phyloP scores from a whole-genome alignment of 108 stramenopile species.

The Nitzschia palea region DNA sequence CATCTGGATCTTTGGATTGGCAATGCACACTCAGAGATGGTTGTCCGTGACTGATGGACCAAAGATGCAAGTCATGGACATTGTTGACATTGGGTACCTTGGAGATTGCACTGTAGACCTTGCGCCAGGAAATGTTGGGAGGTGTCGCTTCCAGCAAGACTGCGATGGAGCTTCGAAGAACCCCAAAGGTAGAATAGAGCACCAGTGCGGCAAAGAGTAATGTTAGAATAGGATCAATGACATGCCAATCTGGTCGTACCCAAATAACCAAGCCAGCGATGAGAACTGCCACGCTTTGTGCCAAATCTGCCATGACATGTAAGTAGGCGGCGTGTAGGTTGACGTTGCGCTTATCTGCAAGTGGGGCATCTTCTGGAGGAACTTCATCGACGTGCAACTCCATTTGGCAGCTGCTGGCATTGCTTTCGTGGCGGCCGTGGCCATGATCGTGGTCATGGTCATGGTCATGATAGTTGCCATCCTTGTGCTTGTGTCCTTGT shows the following conservation, averaged over 20 bases:
- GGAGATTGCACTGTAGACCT: constrained; percentile 57
- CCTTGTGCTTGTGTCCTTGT: constrained; percentile 19
- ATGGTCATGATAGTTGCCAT: constrained; percentile 32
- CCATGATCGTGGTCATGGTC: constrained; percentile 19
- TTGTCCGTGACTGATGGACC: constrained; percentile 75
- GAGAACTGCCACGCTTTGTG: constrained; percentile 89
- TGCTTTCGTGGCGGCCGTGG: background rate
- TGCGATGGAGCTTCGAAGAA: constrained; percentile 61
- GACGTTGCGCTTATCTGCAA: constrained; percentile 56
- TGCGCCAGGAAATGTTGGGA: constrained; percentile 61
- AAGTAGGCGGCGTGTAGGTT: constrained; percentile 92
- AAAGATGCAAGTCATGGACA: constrained; percentile 93
- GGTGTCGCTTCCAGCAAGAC: constrained; percentile 94
- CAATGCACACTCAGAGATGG: constrained; percentile 61
- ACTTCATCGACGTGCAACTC: background rate
- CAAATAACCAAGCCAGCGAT: constrained; percentile 92
- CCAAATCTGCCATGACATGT: constrained; percentile 93
- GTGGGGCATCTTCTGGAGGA: constrained; percentile 12
- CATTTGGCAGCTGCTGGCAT: constrained; percentile 6
- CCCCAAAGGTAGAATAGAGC: constrained; percentile 75
- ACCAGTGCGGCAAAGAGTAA: constrained; percentile 90
- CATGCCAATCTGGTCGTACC: constrained; percentile 77
- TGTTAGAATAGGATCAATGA: constrained; percentile 93
- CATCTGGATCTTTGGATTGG: constrained; percentile 14
- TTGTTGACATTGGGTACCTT: constrained; percentile 62